Conservation (phyloP, 2,329 filamentous ascomycete species). For the Calonectria ilicicola region DNA sequence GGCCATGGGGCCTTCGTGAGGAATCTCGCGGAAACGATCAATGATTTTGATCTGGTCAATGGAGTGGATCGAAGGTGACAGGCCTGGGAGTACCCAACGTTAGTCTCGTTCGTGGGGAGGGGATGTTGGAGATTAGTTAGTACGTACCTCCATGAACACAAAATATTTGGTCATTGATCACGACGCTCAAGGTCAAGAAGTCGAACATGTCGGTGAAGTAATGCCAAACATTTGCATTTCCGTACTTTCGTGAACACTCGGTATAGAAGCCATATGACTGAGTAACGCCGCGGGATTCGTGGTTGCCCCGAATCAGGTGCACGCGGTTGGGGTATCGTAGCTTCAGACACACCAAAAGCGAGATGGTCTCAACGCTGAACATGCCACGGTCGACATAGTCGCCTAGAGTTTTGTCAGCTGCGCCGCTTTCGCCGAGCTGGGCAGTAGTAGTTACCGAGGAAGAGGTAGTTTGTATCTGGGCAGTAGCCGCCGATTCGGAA, state of each 20-base stretch:
- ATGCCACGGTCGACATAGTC: constrained; percentile 99
- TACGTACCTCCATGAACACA: constrained; percentile 88
- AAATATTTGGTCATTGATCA: constrained; percentile 99
- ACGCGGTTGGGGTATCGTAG: constrained; percentile 96
- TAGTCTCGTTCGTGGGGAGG: constrained; percentile 9
- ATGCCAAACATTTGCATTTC: constrained; percentile 98
- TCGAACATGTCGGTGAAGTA: constrained; percentile 99
- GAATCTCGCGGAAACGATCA: constrained; percentile 97
- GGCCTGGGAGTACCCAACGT: constrained; percentile 59
- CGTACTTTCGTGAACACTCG: constrained; percentile 97
- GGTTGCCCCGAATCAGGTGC: constrained; percentile 96
- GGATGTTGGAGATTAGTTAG: constrained; percentile 13
- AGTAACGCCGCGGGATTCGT: constrained; percentile 96
- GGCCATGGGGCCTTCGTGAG: constrained; percentile 99
- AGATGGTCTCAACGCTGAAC: constrained; percentile 99
- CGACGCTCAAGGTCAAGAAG: constrained; percentile 94
- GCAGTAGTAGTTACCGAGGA: constrained; percentile 74
- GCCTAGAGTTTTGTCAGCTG: constrained; percentile 62
- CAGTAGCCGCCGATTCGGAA: constrained; percentile 98
- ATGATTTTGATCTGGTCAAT: constrained; percentile 99
- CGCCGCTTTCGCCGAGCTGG: background rate
- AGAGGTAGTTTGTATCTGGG: constrained; percentile 98
- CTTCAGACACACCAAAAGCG: constrained; percentile 95
- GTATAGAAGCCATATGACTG: constrained; percentile 99
- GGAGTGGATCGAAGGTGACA: constrained; percentile 92